Evolutionary conservation across 495 filamentous ascomycete species (phyloP), one percentile per base, ranked within the genome.

Genomic region (Penicillium canariense): DNA sequence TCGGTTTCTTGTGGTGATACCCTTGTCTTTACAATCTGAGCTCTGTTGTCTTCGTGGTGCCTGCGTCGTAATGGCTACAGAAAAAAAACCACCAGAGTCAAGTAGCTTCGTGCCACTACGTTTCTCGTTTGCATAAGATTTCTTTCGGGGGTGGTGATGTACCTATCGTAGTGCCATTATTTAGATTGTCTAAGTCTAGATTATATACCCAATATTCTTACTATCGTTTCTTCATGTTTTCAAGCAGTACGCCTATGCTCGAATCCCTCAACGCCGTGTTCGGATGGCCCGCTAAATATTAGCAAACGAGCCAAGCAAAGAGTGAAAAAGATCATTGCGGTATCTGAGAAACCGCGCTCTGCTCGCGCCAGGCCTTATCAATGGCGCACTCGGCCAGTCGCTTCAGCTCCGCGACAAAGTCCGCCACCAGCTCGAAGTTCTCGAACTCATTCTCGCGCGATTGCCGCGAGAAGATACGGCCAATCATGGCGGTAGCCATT

Each of bases 361-460:
- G 57, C 63, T 69, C 67, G 57, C 39, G 70, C 70, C 67, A 73
- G 11, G 73, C 70, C 63, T 74, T 74, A 20, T 74, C 73, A 62
- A 73, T 68, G n/a, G 68, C 66, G 58, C 73, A 74, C 28, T 58
- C 65, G 9, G 74, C 76, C 22, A 81, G 62, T 18, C 72, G 57
- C 31, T 72, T 67, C 20, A 81, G 39, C 54, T 81, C 79, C 5
- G 57, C 60, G 14, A 81, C 68, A 32, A 81, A 81, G 25, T 79
- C 75, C 4, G 75, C 75, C 7, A 78, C 69, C 38, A 78, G 56
- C 31, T 74, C 74, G 27, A 80, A 58, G 15, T 79, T 73, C 27
- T 70, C 54, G 34, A 75, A 62, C 61, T 81, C 79, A n/a, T 67
- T 72, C 1, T 66, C 62, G 5, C 56, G 66, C n/a, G 72, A 43